Percentiles rank a stretch among this genome's conserved stretches.
Evolutionary conservation across 2,329 filamentous ascomycete genomes (phyloP).

Genomic region (Zymoseptoria crescenta): DNA sequence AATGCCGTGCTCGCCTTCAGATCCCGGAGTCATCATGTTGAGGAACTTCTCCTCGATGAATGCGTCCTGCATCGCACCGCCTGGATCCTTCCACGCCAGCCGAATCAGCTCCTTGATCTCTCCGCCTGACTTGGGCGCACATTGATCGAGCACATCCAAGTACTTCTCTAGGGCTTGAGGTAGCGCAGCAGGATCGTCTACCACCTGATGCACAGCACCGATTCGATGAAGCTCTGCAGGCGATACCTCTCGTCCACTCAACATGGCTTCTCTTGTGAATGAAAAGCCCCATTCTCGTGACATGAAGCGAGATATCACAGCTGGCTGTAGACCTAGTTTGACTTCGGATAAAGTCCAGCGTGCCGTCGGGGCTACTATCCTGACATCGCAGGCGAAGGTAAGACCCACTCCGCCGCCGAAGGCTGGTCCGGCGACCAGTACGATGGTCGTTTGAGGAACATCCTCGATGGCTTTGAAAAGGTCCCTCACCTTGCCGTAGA

Average conservation of each 20-base stretch:
- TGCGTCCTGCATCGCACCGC: conserved; percentile 8
- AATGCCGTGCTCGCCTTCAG: conserved; percentile 14
- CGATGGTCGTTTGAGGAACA: conserved; percentile 14
- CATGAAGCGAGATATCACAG: conserved; percentile 18
- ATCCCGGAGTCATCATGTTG: conserved; percentile 15
- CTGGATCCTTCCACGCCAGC: conserved; percentile 12
- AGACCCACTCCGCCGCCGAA: conserved; percentile 16
- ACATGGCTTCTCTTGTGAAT: conserved; percentile 14
- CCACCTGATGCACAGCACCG: conserved; percentile 8
- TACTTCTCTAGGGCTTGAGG: conserved; percentile 3
- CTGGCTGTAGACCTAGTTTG: conserved; percentile 15
- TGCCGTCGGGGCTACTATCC: conserved; percentile 10
- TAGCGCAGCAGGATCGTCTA: background rate
- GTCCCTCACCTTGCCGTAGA: conserved; percentile 10
- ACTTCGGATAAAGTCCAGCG: conserved; percentile 15
- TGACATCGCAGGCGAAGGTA: conserved; percentile 15
- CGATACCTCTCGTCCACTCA: conserved; percentile 9
- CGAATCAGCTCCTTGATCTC: conserved; percentile 12
- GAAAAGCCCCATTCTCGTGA: conserved; percentile 14
- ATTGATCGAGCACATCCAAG: conserved; percentile 6
- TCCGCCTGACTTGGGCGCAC: conserved; percentile 12
- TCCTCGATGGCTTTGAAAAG: conserved; percentile 15
- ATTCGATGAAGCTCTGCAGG: conserved; percentile 11
- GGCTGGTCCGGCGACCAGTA: conserved; percentile 11
- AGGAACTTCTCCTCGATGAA: conserved; percentile 11